These are phyloP conservation scores for Dissophora ornata DNA, from an alignment of 192 early-diverging fungal genomes.

Conservation along the genomic window DNA sequence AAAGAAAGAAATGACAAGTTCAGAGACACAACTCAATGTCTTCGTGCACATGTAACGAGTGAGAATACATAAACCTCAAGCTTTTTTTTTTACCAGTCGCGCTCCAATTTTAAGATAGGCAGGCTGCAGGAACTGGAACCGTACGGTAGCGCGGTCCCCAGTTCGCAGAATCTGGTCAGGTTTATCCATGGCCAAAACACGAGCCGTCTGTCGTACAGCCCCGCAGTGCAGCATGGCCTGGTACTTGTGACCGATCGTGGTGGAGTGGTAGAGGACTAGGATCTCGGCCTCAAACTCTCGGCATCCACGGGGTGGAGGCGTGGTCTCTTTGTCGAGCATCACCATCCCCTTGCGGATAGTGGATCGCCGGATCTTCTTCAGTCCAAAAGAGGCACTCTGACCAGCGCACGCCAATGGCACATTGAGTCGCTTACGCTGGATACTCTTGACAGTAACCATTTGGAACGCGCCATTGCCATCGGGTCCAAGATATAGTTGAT, in stretches of 20 bases:
- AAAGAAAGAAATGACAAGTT: not conserved
- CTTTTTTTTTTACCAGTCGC: constrained; percentile 69
- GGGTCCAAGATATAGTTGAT: constrained; percentile 86
- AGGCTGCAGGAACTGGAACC: constrained; percentile 79
- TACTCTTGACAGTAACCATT: constrained; percentile 81
- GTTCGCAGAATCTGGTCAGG: constrained; percentile 76
- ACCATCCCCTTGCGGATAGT: constrained; percentile 90
- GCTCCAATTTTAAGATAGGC: constrained; percentile 71
- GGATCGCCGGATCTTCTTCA: constrained; percentile 85
- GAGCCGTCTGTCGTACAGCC: constrained; percentile 85
- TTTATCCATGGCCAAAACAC: constrained; percentile 78
- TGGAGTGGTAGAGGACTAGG: constrained; percentile 90
- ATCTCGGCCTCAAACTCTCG: constrained; percentile 92
- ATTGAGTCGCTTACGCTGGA: constrained; percentile 89
- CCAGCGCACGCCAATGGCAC: constrained; percentile 82
- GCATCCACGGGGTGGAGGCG: constrained; percentile 63
- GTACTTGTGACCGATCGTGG: constrained; percentile 90
- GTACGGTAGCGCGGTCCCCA: constrained; percentile 83
- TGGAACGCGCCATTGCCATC: constrained; percentile 86
- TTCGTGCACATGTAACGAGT: too few relatives aligned
- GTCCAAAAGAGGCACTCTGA: constrained; percentile 85
- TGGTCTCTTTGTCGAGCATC: constrained; percentile 64
- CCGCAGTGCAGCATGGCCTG: constrained; percentile 97
- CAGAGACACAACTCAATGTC: too few relatives aligned
- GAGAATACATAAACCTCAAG: too few relatives aligned